Evolutionary conservation across 2,329 filamentous ascomycete genomes (phyloP).

Genomic region (Cladophialophora chaetospira): DNA sequence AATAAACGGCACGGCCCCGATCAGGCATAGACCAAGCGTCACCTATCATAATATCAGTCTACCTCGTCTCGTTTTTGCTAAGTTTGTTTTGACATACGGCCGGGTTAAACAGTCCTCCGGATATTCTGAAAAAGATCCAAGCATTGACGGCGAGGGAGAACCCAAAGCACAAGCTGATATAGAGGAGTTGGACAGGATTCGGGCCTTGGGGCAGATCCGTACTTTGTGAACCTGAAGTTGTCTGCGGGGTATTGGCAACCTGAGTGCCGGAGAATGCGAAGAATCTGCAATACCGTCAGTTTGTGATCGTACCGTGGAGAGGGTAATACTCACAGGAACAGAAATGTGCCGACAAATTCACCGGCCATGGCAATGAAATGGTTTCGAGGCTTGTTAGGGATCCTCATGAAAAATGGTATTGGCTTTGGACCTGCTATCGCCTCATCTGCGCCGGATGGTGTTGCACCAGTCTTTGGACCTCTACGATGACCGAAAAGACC

Average conservation of each 20-base stretch:
- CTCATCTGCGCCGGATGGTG: constrained; percentile 22
- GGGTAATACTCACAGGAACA: constrained; percentile 40
- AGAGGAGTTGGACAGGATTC: constrained; percentile 44
- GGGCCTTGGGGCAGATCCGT: constrained; percentile 34
- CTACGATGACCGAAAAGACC: constrained; percentile 26
- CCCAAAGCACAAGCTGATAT: constrained; percentile 48
- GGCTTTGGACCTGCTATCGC: constrained; percentile 26
- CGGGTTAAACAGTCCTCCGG: constrained; percentile 56
- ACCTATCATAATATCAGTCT: constrained; percentile 39
- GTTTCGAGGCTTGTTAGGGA: constrained; percentile 42
- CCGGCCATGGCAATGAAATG: constrained; percentile 51
- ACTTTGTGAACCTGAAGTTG: constrained; percentile 35
- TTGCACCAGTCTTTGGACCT: constrained; percentile 16
- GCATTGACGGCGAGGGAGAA: constrained; percentile 55
- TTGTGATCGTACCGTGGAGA: neutral
- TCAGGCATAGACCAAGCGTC: constrained; percentile 62
- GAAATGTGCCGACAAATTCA: constrained; percentile 57
- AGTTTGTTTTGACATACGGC: constrained; percentile 38
- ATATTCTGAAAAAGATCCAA: constrained; percentile 58
- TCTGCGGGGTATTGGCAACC: constrained; percentile 46
- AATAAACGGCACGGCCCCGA: constrained; percentile 57
- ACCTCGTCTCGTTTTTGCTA: neutral
- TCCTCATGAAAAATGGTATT: constrained; percentile 22
- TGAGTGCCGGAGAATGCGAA: constrained; percentile 53
- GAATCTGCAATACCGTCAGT: constrained; percentile 36